Percentiles rank a stretch among this genome's conserved stretches.
Evolutionary conservation across 345 rosid species (phyloP).

Genomic region (Brassica cretica): DNA sequence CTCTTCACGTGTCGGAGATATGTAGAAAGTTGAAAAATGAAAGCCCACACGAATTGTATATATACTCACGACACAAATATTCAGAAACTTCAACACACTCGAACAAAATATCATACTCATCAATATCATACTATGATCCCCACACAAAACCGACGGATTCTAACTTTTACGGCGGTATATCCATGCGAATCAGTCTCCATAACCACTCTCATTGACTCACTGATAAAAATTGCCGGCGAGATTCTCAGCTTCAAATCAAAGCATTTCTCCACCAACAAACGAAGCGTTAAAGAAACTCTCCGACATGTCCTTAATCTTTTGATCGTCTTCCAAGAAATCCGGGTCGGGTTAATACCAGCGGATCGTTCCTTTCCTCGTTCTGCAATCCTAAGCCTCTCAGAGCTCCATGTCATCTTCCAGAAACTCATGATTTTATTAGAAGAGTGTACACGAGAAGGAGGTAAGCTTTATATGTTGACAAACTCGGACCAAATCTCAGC

Average conservation of each 20-base stretch:
- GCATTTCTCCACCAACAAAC: slow-evolving; percentile 48
- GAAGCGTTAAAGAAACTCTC: slow-evolving; percentile 49
- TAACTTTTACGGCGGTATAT: slow-evolving; percentile 61
- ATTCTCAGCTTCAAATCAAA: slow-evolving; percentile 48
- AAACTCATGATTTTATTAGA: slow-evolving; percentile 56
- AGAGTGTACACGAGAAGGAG: slow-evolving; percentile 65
- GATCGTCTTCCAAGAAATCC: slow-evolving; percentile 54
- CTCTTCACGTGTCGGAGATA: slow-evolving; percentile 4
- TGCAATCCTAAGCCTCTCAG: slow-evolving; percentile 53
- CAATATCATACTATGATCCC: slow-evolving; percentile 42
- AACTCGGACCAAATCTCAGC: slow-evolving; percentile 55
- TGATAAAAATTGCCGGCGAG: slow-evolving; percentile 45
- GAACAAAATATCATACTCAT: background rate
- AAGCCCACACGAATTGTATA: slow-evolving; percentile 28
- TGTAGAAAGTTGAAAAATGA: slow-evolving; percentile 8
- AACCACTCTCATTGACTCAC: slow-evolving; percentile 52
- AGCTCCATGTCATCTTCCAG: slow-evolving; percentile 70
- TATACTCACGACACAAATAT: slow-evolving; percentile 12
- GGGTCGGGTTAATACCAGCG: slow-evolving; percentile 2
- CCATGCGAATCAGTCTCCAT: slow-evolving; percentile 54
- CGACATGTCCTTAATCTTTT: slow-evolving; percentile 54
- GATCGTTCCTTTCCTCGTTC: slow-evolving; percentile 36
- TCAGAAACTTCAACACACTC: slow-evolving; percentile 8
- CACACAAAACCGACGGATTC: slow-evolving; percentile 56
- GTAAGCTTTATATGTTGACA: slow-evolving; percentile 58